Percentiles rank a stretch among this genome's conserved stretches.
phyloP scores from a whole-genome alignment of 805 yeast genomes.

The Lachancea quebecensis region DNA sequence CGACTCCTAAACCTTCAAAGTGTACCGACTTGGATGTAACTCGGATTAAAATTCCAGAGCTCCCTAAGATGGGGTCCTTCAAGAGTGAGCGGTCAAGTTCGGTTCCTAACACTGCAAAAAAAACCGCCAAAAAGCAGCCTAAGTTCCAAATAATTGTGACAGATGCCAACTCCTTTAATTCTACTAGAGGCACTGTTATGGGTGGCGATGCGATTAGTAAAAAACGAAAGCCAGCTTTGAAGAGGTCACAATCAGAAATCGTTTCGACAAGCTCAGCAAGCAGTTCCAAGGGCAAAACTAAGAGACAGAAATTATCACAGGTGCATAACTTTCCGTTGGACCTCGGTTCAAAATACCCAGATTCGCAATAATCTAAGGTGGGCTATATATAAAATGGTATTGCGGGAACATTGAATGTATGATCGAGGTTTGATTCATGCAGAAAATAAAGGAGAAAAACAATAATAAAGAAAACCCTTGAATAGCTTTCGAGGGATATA shows the following conservation, averaged over 20 bases:
- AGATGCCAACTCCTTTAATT: conserved; percentile 28
- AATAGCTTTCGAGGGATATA: too few relatives aligned
- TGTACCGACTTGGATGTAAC: conserved; percentile 6
- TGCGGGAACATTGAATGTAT: too few relatives aligned
- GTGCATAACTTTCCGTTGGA: not conserved
- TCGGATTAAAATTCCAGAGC: conserved; percentile 24
- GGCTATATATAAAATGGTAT: not conserved
- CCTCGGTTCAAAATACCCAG: not conserved
- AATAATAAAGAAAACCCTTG: too few relatives aligned
- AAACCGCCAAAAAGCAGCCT: conserved; percentile 22
- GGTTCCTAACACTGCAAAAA: conserved; percentile 11
- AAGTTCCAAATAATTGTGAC: conserved; percentile 33
- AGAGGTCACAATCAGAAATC: conserved; percentile 24
- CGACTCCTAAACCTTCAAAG: conserved; percentile 26
- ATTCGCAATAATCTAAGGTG: conserved; percentile 1
- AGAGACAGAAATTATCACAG: conserved; percentile 1
- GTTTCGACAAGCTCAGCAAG: conserved; percentile 1
- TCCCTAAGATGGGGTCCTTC: conserved; percentile 34
- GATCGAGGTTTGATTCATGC: too few relatives aligned
- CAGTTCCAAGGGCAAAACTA: not conserved
- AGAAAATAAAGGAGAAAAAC: too few relatives aligned
- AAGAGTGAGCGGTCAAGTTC: conserved; percentile 19
- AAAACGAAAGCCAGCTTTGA: conserved; percentile 14
- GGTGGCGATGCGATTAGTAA: conserved; percentile 9
- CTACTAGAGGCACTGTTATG: conserved; percentile 9